phyloP scores from a whole-genome alignment of 345 rosid genomes.

The Camelina sativa region DNA sequence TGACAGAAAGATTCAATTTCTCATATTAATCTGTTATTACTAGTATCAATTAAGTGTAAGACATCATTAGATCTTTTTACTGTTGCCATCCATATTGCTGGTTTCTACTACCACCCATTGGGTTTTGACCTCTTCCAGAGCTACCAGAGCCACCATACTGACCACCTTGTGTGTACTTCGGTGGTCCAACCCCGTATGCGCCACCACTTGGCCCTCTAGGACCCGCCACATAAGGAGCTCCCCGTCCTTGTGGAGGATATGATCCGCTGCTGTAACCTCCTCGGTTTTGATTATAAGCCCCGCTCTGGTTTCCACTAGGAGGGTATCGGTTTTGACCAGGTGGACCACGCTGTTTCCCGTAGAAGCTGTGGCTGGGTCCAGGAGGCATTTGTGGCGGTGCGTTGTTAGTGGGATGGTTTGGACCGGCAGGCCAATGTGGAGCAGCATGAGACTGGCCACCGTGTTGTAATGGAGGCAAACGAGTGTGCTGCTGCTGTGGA shows the following conservation, averaged over 20 bases:
- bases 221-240: conserved; percentile 68
- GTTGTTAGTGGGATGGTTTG: conserved; percentile 55
- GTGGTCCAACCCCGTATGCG: conserved; percentile 73
- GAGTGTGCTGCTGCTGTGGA: conserved; percentile 73
- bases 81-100: conserved; percentile 86
- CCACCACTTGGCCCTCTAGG: conserved; percentile 80
- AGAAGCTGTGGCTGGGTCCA: conserved; percentile 73
- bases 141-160: conserved; percentile 69
- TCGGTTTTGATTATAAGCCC: conserved; percentile 53
- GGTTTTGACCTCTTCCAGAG: conserved; percentile 80
- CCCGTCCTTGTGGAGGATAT: conserved; percentile 83
- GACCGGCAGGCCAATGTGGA: conserved; percentile 51
- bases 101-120: conserved; percentile 83
- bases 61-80: conserved; percentile 34
- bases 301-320: conserved; percentile 63
- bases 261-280: conserved; percentile 76
- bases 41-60: conserved; percentile 7
- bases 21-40: not conserved
- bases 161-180: conserved; percentile 76
- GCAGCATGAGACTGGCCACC: conserved; percentile 78
- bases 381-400: conserved; percentile 76
- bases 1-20: not conserved
- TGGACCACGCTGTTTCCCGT: conserved; percentile 79
- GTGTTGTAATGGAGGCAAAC: conserved; percentile 80
- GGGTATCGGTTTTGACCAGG: conserved; percentile 72